Evolutionary conservation across 345 rosid species (phyloP).

Genomic region (Salix purpurea): DNA sequence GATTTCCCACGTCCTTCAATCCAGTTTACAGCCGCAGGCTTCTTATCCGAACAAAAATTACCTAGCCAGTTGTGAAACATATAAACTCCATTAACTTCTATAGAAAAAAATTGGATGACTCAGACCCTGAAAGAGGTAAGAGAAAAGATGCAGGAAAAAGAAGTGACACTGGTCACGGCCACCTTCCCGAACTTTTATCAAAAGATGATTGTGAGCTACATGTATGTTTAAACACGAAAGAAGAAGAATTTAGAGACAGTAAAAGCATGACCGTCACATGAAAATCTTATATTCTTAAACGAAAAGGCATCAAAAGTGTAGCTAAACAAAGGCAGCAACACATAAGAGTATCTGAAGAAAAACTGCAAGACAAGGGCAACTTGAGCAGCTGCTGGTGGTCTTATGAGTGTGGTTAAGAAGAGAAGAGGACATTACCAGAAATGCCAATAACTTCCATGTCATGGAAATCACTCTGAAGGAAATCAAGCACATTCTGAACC

Average conservation of each 20-base stretch:
- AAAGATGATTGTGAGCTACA: background rate
- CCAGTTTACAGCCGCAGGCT: conserved; percentile 93
- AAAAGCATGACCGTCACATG: background rate
- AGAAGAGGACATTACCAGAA: conserved; percentile 45
- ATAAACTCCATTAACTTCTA: background rate
- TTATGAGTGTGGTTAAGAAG: background rate
- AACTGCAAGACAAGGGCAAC: background rate
- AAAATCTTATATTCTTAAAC: background rate
- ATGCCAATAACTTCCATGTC: conserved; percentile 85
- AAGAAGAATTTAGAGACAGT: background rate
- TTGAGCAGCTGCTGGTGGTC: background rate
- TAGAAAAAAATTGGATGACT: too few species aligned
- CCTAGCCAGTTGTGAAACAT: conserved; percentile 29
- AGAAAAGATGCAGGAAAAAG: too few species aligned
- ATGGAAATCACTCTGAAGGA: conserved; percentile 65
- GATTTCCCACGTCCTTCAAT: conserved; percentile 93
- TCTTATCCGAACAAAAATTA: conserved; percentile 84
- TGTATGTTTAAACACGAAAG: background rate
- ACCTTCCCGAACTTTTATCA: too few species aligned
- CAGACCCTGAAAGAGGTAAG: too few species aligned
- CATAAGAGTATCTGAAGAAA: background rate
- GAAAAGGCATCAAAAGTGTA: background rate
- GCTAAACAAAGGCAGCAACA: background rate
- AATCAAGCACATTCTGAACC: conserved; percentile 83
- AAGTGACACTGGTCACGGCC: too few species aligned